Evolutionary conservation across 1,284 basidiomycete genomes (phyloP).

Genomic region (Pseudozyma thailandica): DNA sequence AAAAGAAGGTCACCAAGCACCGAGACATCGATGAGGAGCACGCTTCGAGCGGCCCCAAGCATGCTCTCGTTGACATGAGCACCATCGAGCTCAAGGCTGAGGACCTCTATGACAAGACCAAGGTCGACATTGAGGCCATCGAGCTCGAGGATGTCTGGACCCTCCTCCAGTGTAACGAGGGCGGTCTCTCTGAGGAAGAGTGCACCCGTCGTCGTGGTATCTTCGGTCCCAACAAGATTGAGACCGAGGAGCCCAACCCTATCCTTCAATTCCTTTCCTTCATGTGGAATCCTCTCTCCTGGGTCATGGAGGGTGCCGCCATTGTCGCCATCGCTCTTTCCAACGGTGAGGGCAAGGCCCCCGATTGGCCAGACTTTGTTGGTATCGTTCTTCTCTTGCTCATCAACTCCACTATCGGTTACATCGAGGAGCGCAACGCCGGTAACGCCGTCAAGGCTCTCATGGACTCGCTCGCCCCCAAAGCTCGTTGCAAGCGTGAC

Average conservation of each 20-base stretch:
- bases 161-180: conserved; percentile 85
- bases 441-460: conserved; percentile 99
- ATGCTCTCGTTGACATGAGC: conserved; percentile 69
- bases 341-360: conserved; percentile 85
- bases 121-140: conserved; percentile 97
- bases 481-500: conserved; percentile 79
- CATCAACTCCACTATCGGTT: conserved; percentile 96
- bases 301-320: conserved; percentile 99
- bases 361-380: conserved; percentile 97
- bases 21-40: conserved; percentile 58
- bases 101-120: conserved; percentile 97
- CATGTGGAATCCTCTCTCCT: conserved; percentile 69
- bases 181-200: conserved; percentile 81
- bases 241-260: conserved; percentile 76
- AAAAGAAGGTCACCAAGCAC: conserved; percentile 55
- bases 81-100: conserved; percentile 87
- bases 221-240: conserved; percentile 94
- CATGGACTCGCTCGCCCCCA: conserved; percentile 98
- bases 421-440: conserved; percentile 95
- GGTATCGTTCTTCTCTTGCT: conserved; percentile 92
- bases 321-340: conserved; percentile 95
- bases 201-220: conserved; percentile 86
- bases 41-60: conserved; percentile 54
- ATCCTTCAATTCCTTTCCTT: conserved; percentile 70
- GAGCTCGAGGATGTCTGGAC: conserved; percentile 97